phyloP scores from a whole-genome alignment of 805 yeast genomes.

The Barnettozyma siamensis region DNA sequence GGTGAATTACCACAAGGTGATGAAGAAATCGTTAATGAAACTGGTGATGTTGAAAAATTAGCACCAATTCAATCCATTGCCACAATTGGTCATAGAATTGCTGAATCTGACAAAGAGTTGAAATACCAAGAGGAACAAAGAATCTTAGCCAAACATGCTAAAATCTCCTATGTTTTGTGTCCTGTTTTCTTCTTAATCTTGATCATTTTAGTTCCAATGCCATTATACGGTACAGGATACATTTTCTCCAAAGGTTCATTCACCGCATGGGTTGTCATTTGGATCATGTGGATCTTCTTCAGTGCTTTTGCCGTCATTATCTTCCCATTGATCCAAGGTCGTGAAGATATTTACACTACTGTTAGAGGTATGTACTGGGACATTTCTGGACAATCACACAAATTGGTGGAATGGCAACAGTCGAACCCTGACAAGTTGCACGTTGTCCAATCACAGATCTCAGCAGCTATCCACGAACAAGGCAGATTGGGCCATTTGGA shows the following conservation, averaged over 20 bases:
- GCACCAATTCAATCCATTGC: slow-evolving; percentile 28
- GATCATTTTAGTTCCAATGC: slow-evolving; percentile 86
- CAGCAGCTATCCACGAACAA: slow-evolving; percentile 31
- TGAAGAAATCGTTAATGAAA: slow-evolving; percentile 2
- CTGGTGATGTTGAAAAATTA: slow-evolving; percentile 17
- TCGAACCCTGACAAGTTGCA: slow-evolving; percentile 70
- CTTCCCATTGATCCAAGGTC: slow-evolving; percentile 71
- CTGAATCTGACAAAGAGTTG: slow-evolving; percentile 19
- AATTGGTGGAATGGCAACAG: slow-evolving; percentile 70
- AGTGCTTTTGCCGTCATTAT: slow-evolving; percentile 58
- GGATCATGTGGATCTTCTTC: slow-evolving; percentile 75
- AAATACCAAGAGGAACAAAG: slow-evolving; percentile 44
- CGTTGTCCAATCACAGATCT: slow-evolving; percentile 62
- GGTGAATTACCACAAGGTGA: slow-evolving; percentile 16
- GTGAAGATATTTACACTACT: slow-evolving; percentile 58
- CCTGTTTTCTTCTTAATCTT: slow-evolving; percentile 55
- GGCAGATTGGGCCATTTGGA: slow-evolving; percentile 6
- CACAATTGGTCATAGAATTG: slow-evolving; percentile 27
- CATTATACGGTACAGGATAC: slow-evolving; percentile 81
- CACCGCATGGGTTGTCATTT: slow-evolving; percentile 85
- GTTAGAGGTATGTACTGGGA: slow-evolving; percentile 85
- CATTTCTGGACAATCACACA: slow-evolving; percentile 64
- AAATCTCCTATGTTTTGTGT: slow-evolving; percentile 56
- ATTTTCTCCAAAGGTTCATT: slow-evolving; percentile 71
- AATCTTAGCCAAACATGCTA: slow-evolving; percentile 50